Base-by-base conservation (phyloP, 2,329 filamentous ascomycete species). In the Cercospora sp. region DNA sequence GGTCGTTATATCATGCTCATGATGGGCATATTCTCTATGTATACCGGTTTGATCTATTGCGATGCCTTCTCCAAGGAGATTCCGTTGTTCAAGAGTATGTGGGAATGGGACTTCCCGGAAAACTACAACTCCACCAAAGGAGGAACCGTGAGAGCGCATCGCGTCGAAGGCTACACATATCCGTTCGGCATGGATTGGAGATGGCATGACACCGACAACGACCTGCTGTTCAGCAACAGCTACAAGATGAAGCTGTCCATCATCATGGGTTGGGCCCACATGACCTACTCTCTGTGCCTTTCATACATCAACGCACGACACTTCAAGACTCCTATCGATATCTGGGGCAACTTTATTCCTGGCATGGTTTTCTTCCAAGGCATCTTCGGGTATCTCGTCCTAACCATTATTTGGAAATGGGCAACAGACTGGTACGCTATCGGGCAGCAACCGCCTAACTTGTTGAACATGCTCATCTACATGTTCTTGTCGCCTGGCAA, bases 231-330 rank as follows among this genome's bases (percentile, higher is more conserved):
- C 83, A 91, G 89, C 79, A 99, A 99, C 90, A 96, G 92, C 81
- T 96, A 95, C 87, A 99, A 99, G 89, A 99, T 99, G 95, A 99
- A 99, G 86, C 91, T 99, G 82, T 96, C 92, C 84, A 97, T 99
- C 78, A 88, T 99, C 73, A 87, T 99, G 72, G 95, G 96, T 80
- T 99, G 96, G 95, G 88, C 88, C 67, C 94, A 97, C 83, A 99
- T 99, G 95, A 99, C 95, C 3, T 99, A 97, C 83, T 98, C 95
- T 18, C 88, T 99, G 57, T 94, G 91, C 83, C 90, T 96, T 77
- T 90, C 95, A 26, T 95, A 91, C 77, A 87, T 97, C 85, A 99
- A 99, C 78, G 94, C 93, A 60, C 90, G 90, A 66, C 93, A 97
- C 81, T 99, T 98, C 86, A 94, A 94, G 84, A 92, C 90, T 71